Conservation (phyloP, 169 alveolate species). For the Blepharisma undulans region DNA sequence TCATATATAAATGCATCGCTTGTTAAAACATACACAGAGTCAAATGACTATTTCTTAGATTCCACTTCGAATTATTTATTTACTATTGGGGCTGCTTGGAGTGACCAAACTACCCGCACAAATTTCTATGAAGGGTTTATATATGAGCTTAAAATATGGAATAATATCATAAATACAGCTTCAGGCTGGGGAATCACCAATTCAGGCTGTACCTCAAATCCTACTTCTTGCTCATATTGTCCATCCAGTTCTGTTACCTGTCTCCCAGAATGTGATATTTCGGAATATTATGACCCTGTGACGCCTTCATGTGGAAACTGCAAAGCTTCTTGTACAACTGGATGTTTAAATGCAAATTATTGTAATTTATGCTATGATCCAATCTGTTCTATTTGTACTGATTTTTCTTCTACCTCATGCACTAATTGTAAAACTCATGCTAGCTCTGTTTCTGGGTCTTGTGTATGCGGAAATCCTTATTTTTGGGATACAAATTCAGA, state of each 20-base stretch:
- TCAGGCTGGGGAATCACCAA: not conserved
- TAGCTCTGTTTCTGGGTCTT: not conserved
- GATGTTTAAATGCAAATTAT: not conserved
- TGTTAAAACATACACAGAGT: not conserved
- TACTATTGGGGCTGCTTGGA: not conserved
- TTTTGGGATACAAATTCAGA: not conserved
- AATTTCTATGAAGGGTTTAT: constrained; percentile 10
- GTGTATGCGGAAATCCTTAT: not conserved
- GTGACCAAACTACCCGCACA: not conserved
- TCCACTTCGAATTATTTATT: not conserved
- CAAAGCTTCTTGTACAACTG: not conserved
- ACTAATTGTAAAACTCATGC: not conserved
- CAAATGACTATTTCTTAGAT: not conserved
- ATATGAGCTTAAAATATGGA: not conserved
- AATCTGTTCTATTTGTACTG: not conserved
- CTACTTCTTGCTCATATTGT: not conserved
- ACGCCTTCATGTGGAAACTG: not conserved
- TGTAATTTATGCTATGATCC: constrained; percentile 26
- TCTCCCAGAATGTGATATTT: not conserved
- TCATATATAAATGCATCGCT: not conserved
- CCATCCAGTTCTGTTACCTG: not conserved
- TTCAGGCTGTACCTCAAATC: not conserved
- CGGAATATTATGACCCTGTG: not conserved
- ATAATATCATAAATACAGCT: not conserved
- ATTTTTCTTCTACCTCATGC: not conserved